Evolutionary conservation across 495 filamentous ascomycete species (phyloP).

Genomic region (Penicillium paradoxum): DNA sequence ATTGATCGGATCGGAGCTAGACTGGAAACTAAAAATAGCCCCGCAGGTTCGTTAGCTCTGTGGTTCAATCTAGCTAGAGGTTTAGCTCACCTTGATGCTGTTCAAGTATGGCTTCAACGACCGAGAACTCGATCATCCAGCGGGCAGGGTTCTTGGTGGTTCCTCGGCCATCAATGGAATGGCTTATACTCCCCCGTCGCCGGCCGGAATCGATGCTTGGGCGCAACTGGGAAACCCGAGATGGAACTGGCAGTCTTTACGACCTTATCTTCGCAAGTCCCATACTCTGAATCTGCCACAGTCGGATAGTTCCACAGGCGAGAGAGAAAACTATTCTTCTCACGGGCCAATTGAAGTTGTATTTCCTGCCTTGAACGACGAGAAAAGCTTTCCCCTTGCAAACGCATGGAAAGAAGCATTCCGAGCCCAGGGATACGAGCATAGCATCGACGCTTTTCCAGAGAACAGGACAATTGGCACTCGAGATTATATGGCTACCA

Average conservation of each 20-base stretch:
- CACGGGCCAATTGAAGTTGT: conserved; percentile 21
- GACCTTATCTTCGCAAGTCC: conserved; percentile 37
- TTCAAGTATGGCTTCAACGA: conserved; percentile 20
- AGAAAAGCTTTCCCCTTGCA: conserved; percentile 3
- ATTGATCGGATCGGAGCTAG: conserved; percentile 43
- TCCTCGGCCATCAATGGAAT: conserved; percentile 30
- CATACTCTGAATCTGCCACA: conserved; percentile 4
- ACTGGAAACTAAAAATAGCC: conserved; percentile 49
- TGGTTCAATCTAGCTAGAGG: neutral
- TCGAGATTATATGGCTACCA: conserved; percentile 16
- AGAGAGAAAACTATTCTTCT: neutral
- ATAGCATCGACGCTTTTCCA: conserved; percentile 9
- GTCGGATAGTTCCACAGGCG: neutral
- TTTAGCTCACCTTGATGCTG: neutral
- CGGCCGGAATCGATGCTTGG: conserved; percentile 50
- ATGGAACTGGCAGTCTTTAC: conserved; percentile 48
- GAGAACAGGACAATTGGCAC: conserved; percentile 11
- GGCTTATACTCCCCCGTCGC: conserved; percentile 28
- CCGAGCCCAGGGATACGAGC: conserved; percentile 11
- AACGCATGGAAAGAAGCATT: conserved; percentile 27
- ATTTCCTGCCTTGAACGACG: conserved; percentile 16
- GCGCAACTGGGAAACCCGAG: conserved; percentile 46
- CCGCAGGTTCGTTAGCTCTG: conserved; percentile 38
- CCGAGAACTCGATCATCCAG: conserved; percentile 19
- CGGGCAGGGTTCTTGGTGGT: conserved; percentile 33